Evolutionary conservation across 2,329 filamentous ascomycete genomes (phyloP), one percentile per base, ranked within the genome.

Genomic region (Pestalotiopsis sp.): DNA sequence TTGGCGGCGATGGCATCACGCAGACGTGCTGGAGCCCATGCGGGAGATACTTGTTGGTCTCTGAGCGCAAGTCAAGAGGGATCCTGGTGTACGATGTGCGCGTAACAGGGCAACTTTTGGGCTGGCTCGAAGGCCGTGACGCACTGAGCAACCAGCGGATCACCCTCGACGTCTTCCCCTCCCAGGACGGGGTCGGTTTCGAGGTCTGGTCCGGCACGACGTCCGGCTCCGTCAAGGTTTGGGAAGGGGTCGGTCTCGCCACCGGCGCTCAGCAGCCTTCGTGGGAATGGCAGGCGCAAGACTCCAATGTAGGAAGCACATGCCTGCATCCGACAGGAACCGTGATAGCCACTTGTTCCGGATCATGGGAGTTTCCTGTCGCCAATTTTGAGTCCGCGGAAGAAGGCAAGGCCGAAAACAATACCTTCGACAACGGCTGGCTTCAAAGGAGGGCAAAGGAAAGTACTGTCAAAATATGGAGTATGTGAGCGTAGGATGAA

Each of bases 41-140:
- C 70, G 89, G 88, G 6, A 81, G 87, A 52, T 91, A 91, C 73
- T 80, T 91, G 22, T 78, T 88, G n/a, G 80, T 91, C 60, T 88
- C 86, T 71, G 89, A 91, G 79, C 83, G 89, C 4, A 83, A 84
- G 70, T 83, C 87, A 0, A 75, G 73, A 5, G 86, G 87, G 2
- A 73, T 90, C 48, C 78, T 90, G 30, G 84, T 91, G 3, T 91
- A 90, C 76, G 89, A 91, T 73, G 83, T 91, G 40, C 84, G 89
- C 20, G 87, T 86, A 7, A 84, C 86, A 2, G 85, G 87, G 9
- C 81, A 82, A 70, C 79, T 90, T n/a, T 80, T 91, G 3, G 82
- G 82, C n/a, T 82, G 83, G 65, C 77, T 91, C 11, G 75, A 79
- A 0, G 87, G 86, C 3, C 84, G 88, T 24, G 75, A 79, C 6